Evolutionary conservation across 2,329 filamentous ascomycete species (phyloP).

Genomic region (Colletotrichum sp.): DNA sequence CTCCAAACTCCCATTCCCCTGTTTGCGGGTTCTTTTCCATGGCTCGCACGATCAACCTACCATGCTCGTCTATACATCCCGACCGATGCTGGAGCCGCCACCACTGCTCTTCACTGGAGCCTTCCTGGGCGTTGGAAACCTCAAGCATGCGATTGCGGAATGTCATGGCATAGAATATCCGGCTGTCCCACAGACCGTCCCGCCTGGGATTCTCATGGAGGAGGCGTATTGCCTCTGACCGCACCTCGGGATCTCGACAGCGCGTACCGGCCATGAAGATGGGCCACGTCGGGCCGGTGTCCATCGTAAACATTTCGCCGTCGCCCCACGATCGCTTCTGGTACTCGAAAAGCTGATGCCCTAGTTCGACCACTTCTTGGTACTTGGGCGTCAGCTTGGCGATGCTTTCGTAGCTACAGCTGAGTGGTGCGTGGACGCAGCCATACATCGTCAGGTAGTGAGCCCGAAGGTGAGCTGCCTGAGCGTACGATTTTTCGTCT

Average conservation of each 20-base stretch:
- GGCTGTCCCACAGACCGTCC: slow-evolving; percentile 33
- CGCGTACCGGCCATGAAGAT: slow-evolving; percentile 29
- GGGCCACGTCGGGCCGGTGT: slow-evolving; percentile 30
- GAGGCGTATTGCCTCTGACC: slow-evolving; percentile 28
- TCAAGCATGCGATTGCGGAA: slow-evolving; percentile 22
- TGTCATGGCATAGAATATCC: slow-evolving; percentile 23
- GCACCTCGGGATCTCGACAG: slow-evolving; percentile 27
- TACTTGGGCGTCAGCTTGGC: slow-evolving; percentile 28
- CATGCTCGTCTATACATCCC: slow-evolving; percentile 10
- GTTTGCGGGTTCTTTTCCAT: slow-evolving; percentile 6
- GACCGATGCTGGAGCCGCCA: slow-evolving; percentile 17
- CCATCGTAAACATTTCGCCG: slow-evolving; percentile 30
- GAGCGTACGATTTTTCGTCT: slow-evolving; percentile 26
- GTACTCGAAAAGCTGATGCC: slow-evolving; percentile 23
- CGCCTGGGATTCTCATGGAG: slow-evolving; percentile 27
- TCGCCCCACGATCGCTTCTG: background rate
- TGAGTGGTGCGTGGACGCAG: slow-evolving; percentile 22
- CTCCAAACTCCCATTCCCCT: slow-evolving; percentile 5
- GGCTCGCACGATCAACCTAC: background rate
- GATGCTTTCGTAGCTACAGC: slow-evolving; percentile 26
- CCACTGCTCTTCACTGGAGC: slow-evolving; percentile 24
- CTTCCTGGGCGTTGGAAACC: slow-evolving; percentile 24
- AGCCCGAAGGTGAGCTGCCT: slow-evolving; percentile 26
- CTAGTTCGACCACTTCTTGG: slow-evolving; percentile 29
- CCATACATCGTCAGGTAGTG: slow-evolving; percentile 30